Evolutionary conservation across 495 filamentous ascomycete genomes (phyloP), one percentile per base, ranked within the genome.

Genomic region (Tetracladium marchalianum): DNA sequence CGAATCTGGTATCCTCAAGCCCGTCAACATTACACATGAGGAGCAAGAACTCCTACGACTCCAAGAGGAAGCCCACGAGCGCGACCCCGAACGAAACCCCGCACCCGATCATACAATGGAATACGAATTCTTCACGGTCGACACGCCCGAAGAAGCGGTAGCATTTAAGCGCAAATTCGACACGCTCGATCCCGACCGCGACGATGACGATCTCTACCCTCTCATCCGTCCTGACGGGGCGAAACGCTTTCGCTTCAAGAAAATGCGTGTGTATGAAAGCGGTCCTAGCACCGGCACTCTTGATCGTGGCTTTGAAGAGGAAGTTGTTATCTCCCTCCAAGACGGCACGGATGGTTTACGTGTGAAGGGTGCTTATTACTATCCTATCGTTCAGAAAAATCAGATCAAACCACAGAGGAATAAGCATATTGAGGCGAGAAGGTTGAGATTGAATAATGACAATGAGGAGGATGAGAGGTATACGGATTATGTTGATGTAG

Each of bases 321-420:
- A 76, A 56, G 62, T 78, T 11, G 66, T 76, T 33, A 53, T 78
- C 1, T 63, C 69, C 9, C 63, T 70, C 49, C 67, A 71, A 47
- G 63, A 71, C 44, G 66, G 67, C 48, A 65, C 66, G 41, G 51
- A 62, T 43, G 50, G 59, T 38, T 50, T 62, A 27, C 69, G 77
- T 48, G 78, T 78, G 57, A 80, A 75, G 53, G 92, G 76, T 15
- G 90, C 86, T 8, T 96, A 86, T 64, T 96, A 89, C 61, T 97
- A 96, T 55, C 88, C 90, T 0, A 77, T 97, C 51, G 65, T 85
- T 44, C 84, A 87, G 64, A 81, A 70, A 17, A 70, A 66, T 45
- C 62, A 65, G 18, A 70, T 81, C 51, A 64, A 69, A 47, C 74
- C 69, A 27, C 73, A 77, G 61, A 67, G 77, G 41, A 67, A 62